phyloP scores from a whole-genome alignment of 805 yeast species.

The Blastobotrys muscicola region DNA sequence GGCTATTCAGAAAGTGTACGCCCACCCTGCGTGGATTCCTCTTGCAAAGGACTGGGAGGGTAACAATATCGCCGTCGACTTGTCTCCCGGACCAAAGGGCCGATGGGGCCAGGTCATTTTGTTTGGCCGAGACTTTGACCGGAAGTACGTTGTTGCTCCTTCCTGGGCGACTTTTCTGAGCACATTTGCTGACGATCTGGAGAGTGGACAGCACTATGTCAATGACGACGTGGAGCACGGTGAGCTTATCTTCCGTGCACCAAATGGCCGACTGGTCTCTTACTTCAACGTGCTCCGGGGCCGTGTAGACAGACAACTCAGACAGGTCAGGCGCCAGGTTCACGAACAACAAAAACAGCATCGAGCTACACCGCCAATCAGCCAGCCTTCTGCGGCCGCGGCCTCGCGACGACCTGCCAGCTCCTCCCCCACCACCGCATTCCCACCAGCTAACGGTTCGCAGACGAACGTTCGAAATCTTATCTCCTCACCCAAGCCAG shows the following conservation, averaged over 20 bases:
- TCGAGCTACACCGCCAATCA: conserved; percentile 6
- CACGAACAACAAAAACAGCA: neutral
- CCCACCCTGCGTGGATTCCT: conserved; percentile 92
- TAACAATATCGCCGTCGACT: conserved; percentile 83
- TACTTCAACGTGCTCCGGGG: conserved; percentile 49
- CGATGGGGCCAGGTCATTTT: conserved; percentile 84
- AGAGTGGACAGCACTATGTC: conserved; percentile 68
- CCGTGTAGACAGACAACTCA: conserved; percentile 28
- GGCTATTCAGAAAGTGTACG: conserved; percentile 62
- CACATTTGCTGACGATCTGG: conserved; percentile 77
- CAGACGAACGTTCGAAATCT: neutral
- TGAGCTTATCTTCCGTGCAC: conserved; percentile 38
- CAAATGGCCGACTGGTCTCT: conserved; percentile 65
- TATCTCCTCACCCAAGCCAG: conserved; percentile 4
- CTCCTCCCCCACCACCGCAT: conserved; percentile 1
- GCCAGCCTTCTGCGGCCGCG: conserved; percentile 6
- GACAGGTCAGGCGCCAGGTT: conserved; percentile 7
- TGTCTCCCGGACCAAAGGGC: conserved; percentile 73
- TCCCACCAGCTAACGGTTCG: conserved; percentile 2
- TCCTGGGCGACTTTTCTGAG: conserved; percentile 86
- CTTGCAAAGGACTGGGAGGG: conserved; percentile 81
- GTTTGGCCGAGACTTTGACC: conserved; percentile 91
- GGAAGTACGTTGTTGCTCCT: conserved; percentile 75
- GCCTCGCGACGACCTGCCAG: conserved; percentile 1
- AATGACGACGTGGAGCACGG: conserved; percentile 59